Conservation (phyloP, 2,329 filamentous ascomycete species). For the Aspergillus pseudoglaucus region DNA sequence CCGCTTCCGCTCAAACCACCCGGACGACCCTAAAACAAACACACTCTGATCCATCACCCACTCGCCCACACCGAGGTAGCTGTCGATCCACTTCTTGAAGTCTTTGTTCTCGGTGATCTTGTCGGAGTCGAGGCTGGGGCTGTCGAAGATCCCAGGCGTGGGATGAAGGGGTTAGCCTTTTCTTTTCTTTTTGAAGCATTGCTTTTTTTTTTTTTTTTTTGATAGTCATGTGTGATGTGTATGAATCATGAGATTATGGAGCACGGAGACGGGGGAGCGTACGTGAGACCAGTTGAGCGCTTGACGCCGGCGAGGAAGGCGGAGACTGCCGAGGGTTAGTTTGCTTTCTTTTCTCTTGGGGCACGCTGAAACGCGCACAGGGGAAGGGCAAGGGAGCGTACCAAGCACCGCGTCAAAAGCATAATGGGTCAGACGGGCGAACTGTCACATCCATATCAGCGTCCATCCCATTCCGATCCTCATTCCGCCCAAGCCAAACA, state of each 20-base stretch:
- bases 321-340: slow-evolving; percentile 57
- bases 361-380: not conserved
- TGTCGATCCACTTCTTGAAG: slow-evolving; percentile 80
- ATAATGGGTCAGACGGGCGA: slow-evolving; percentile 89
- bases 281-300: slow-evolving; percentile 96
- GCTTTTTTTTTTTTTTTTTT: not conserved
- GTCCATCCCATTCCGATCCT: not conserved
- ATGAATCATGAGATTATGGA: too few species aligned
- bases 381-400: slow-evolving; percentile 43
- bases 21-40: slow-evolving; percentile 77
- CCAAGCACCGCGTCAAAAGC: slow-evolving; percentile 90
- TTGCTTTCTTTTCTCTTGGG: not conserved
- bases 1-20: slow-evolving; percentile 86
- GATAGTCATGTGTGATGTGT: too few species aligned
- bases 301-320: slow-evolving; percentile 95
- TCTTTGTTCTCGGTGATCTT: slow-evolving; percentile 77
- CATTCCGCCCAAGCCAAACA: too few species aligned
- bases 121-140: slow-evolving; percentile 77
- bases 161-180: slow-evolving; percentile 22
- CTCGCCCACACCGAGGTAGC: slow-evolving; percentile 89
- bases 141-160: slow-evolving; percentile 28
- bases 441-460: slow-evolving; percentile 61
- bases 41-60: slow-evolving; percentile 98
- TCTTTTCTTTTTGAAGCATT: not conserved
- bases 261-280: too few species aligned